Base-by-base conservation (phyloP, 2,329 filamentous ascomycete species). In the Exophiala sp. region DNA sequence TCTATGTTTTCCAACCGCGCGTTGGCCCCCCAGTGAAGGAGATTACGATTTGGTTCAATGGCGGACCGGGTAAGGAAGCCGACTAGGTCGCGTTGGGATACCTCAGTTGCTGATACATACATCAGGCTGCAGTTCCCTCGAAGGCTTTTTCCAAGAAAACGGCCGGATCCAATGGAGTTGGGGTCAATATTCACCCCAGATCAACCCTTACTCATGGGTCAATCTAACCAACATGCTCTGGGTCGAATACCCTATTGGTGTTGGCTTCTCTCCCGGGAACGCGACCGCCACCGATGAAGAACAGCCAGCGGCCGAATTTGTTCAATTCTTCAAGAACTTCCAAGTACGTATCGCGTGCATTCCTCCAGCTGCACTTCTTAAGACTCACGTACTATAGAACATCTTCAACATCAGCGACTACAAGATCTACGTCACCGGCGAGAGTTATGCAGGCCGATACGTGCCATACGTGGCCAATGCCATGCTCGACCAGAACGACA, bases 281-380 rank as follows among this genome's bases (percentile, higher is more conserved):
- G 47, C 73, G 0, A 70, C 71, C 50, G 72, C 73, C 60, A 73
- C 68, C 14, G 65, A 70, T 49, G 72, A 77, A 57, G 68, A 72
- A 14, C 70, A 74, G 34, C 68, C 73, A 24, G 72, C 65, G 7
- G 58, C 63, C 24, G 66, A 78, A 24, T 77, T 78, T 52, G 65
- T 70, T 3, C 70, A 73, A 2, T 78, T 76, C 62, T 76, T 68
- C 67, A 73, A 74, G 64, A 76, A 77, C 55, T 81, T 80, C 58
- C 48, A 57, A 37, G 52, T 51, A 45, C 13, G 37, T 13, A 13
- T 34, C 9, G 14, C 24, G 24, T 5, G 24, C 6, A 6, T 10
- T 27, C n/a, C 29, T 32, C 29, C 7, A 32, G 8, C 29, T 3
- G 29, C 29, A n/a, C 11, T 7, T 32, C 6, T 13, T 13, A n/a